These are phyloP conservation scores for Mentha longifolia DNA, from an alignment of 257 asterid species.

Conservation along the genomic window DNA sequence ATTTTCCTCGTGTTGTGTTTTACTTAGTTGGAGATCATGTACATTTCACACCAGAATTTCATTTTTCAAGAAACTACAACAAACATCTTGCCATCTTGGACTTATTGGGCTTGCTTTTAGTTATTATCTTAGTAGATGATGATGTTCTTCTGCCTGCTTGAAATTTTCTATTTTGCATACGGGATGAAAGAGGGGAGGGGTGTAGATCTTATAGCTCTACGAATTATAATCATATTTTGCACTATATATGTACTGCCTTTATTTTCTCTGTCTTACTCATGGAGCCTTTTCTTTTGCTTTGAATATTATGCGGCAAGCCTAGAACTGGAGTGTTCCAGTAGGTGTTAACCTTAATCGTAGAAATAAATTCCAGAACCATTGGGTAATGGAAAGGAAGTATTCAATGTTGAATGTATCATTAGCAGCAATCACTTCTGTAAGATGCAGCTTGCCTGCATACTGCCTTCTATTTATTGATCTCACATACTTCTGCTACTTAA, in stretches of 20 bases:
- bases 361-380: conserved; percentile 20
- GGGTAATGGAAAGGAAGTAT: conserved; percentile 6
- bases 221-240: background rate
- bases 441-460: conserved; percentile 9
- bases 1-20: conserved; percentile 4
- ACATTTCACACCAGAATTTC: background rate
- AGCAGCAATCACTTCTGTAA: conserved; percentile 8
- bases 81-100: background rate
- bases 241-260: background rate
- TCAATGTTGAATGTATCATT: conserved; percentile 24
- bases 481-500: conserved; percentile 17
- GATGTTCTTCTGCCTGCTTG: background rate
- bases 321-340: background rate
- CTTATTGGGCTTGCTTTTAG: background rate
- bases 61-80: background rate
- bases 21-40: background rate
- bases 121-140: background rate
- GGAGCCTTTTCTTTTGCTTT: conserved; percentile 10
- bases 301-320: background rate
- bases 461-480: conserved; percentile 16
- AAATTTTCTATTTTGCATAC: background rate
- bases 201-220: background rate
- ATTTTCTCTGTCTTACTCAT: background rate
- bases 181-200: background rate
- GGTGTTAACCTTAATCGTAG: conserved; percentile 4